Conservation (phyloP, 495 filamentous ascomycete genomes). For the Penicillium parvum region DNA sequence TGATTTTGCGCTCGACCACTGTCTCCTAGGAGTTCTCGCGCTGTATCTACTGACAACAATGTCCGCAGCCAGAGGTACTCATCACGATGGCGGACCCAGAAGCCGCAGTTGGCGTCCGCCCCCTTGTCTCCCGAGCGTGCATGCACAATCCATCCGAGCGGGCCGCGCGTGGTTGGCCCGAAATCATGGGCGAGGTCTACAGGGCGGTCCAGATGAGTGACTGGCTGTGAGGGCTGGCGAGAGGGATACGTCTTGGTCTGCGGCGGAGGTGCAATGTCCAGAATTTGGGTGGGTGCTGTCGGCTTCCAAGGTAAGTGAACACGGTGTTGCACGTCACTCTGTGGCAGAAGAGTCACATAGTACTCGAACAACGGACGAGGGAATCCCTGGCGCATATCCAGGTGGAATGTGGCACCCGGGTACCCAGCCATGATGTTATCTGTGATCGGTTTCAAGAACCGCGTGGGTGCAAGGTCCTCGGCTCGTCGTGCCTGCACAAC, state of each 20-base stretch:
- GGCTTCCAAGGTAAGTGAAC: slow-evolving; percentile 39
- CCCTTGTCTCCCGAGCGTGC: slow-evolving; percentile 53
- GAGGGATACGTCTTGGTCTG: slow-evolving; percentile 28
- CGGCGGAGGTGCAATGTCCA: slow-evolving; percentile 33
- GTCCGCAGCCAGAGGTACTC: slow-evolving; percentile 50
- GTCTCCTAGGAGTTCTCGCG: slow-evolving; percentile 36
- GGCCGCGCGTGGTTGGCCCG: slow-evolving; percentile 38
- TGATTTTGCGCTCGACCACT: slow-evolving; percentile 32
- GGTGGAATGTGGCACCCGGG: slow-evolving; percentile 38
- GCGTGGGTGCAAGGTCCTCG: slow-evolving; percentile 29
- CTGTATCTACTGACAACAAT: slow-evolving; percentile 36
- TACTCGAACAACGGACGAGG: slow-evolving; percentile 39
- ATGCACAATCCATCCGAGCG: slow-evolving; percentile 45
- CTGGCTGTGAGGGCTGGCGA: slow-evolving; percentile 28
- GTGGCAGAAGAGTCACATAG: slow-evolving; percentile 40
- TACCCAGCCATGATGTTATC: slow-evolving; percentile 44
- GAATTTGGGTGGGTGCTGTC: slow-evolving; percentile 13
- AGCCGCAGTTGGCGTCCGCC: slow-evolving; percentile 50
- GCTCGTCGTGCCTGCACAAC: slow-evolving; percentile 34
- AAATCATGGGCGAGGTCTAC: slow-evolving; percentile 24
- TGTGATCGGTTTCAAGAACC: slow-evolving; percentile 34
- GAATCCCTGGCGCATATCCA: slow-evolving; percentile 37
- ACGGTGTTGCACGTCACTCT: slow-evolving; percentile 33
- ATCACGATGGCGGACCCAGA: slow-evolving; percentile 47
- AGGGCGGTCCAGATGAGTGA: slow-evolving; percentile 10